Evolutionary conservation across 139 green algal species (phyloP).

Genomic region (Gonium pectorale): DNA sequence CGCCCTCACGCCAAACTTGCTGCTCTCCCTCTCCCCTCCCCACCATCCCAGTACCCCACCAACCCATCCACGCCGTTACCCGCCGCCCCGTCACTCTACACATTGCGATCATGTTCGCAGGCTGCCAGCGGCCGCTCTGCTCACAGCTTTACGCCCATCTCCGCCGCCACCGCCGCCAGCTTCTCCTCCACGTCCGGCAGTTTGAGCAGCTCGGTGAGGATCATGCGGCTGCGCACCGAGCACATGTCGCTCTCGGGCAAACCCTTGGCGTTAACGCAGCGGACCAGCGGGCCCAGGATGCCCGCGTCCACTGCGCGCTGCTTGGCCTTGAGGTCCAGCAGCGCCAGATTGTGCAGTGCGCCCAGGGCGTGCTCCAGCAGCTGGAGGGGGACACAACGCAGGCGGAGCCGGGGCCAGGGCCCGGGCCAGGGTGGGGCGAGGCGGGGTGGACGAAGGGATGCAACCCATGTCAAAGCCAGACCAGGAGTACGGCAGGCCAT

Average conservation of each 20-base stretch:
- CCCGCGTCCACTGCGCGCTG: slow-evolving; percentile 32
- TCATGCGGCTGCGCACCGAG: slow-evolving; percentile 26
- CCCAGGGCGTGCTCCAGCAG: slow-evolving; percentile 55
- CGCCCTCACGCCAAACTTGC: no score
- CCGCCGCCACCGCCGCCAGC: slow-evolving; percentile 18
- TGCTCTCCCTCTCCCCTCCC: no score
- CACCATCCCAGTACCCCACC: no score
- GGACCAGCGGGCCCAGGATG: slow-evolving; percentile 32
- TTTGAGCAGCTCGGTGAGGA: slow-evolving; percentile 46
- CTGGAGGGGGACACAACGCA: neutral
- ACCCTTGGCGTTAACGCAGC: slow-evolving; percentile 9
- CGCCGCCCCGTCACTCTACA: no score
- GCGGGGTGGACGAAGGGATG: no score
- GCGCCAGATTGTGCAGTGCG: slow-evolving; percentile 56
- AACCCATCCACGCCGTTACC: no score
- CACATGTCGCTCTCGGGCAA: slow-evolving; percentile 25
- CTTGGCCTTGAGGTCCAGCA: slow-evolving; percentile 48
- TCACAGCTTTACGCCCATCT: slow-evolving; percentile 36
- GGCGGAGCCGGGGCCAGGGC: no score
- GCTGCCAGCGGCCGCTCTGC: no score
- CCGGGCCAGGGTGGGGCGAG: no score
- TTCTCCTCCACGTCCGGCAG: slow-evolving; percentile 19
- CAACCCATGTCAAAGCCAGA: no score
- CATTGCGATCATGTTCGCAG: no score
- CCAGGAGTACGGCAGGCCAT: no score